phyloP scores from a whole-genome alignment of 2,329 filamentous ascomycete genomes.

The Sarocladium oryzae region DNA sequence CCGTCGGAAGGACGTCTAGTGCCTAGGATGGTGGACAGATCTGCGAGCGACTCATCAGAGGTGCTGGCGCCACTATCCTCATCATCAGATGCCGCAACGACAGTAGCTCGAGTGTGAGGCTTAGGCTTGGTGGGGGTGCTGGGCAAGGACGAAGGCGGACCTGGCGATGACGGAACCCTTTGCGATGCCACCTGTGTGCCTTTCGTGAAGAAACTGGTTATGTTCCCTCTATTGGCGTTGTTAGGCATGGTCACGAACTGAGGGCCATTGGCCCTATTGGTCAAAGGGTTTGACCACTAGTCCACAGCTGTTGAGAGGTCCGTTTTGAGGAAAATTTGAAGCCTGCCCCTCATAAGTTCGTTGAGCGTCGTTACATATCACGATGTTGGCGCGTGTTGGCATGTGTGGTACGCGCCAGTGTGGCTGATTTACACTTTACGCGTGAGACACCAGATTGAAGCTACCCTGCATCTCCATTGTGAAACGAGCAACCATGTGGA shows the following conservation, averaged over 20 bases:
- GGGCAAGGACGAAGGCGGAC: neutral
- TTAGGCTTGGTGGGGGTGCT: neutral
- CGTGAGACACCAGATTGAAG: neutral
- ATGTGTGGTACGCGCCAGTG: neutral
- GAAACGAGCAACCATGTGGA: too few relatives aligned
- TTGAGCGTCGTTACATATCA: too few relatives aligned
- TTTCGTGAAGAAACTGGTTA: neutral
- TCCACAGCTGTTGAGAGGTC: neutral
- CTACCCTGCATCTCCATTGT: neutral
- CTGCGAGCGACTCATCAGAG: constrained; percentile 53
- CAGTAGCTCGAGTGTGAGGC: neutral
- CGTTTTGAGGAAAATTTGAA: neutral
- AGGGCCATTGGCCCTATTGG: neutral
- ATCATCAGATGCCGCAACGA: constrained; percentile 30
- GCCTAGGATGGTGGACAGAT: constrained; percentile 33
- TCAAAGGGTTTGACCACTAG: neutral
- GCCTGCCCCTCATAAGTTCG: too few relatives aligned
- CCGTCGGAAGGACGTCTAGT: constrained; percentile 15
- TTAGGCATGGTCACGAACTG: neutral
- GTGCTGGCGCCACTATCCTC: constrained; percentile 50
- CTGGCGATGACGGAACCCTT: neutral
- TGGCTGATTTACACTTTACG: neutral
- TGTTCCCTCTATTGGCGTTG: neutral
- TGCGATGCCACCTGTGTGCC: neutral
- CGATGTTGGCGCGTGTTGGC: neutral